Evolutionary conservation across 2,329 filamentous ascomycete species (phyloP).

Genomic region (Exserohilum turcica): DNA sequence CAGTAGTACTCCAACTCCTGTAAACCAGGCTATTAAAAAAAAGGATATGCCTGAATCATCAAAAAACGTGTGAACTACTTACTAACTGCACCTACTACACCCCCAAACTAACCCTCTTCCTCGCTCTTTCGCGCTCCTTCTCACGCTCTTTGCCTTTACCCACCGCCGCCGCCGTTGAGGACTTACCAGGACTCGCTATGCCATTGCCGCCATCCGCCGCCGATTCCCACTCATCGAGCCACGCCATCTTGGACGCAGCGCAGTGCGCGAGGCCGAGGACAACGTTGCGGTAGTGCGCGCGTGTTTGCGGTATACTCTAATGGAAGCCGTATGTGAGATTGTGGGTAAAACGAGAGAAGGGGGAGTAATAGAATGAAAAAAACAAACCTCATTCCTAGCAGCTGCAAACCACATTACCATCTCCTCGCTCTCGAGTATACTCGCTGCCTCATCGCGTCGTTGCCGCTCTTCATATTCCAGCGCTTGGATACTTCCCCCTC

Average conservation of each 20-base stretch:
- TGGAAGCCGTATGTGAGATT: too few relatives aligned
- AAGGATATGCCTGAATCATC: background rate
- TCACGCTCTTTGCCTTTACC: conserved; percentile 22
- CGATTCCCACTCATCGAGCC: conserved; percentile 23
- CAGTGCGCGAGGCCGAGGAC: conserved; percentile 15
- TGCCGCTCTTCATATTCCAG: conserved; percentile 37
- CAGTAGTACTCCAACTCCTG: too few relatives aligned
- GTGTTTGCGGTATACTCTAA: conserved; percentile 39
- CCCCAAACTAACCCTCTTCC: conserved; percentile 16
- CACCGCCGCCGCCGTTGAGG: too few relatives aligned
- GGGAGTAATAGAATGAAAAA: background rate
- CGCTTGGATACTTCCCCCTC: background rate
- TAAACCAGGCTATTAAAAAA: too few relatives aligned
- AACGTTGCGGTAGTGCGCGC: conserved; percentile 38
- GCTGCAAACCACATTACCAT: conserved; percentile 45
- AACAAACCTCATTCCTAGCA: conserved; percentile 43
- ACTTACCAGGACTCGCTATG: conserved; percentile 18
- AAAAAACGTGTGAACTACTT: too few relatives aligned
- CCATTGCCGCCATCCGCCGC: conserved; percentile 8
- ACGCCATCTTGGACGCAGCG: conserved; percentile 1
- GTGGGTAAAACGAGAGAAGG: background rate
- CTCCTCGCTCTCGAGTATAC: conserved; percentile 44
- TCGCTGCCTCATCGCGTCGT: conserved; percentile 36
- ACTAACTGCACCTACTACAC: too few relatives aligned
- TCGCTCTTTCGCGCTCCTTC: conserved; percentile 20